These are phyloP conservation scores for Endothia cerciana DNA, from an alignment of 2,329 filamentous ascomycete species.

Conservation along the genomic window DNA sequence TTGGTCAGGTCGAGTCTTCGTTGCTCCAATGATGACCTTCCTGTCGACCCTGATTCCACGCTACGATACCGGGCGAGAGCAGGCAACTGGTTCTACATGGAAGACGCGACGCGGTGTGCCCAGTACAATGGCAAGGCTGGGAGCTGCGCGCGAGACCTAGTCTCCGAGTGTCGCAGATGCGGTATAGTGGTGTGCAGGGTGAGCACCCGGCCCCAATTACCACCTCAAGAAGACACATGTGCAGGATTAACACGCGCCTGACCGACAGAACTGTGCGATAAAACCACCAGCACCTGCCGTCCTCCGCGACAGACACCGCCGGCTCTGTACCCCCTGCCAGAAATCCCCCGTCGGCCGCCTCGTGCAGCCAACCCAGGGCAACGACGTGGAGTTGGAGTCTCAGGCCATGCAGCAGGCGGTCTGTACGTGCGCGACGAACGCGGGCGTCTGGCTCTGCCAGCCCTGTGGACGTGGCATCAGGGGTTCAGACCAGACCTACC, in stretches of 20 bases:
- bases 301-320: conserved; percentile 76
- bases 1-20: conserved; percentile 77
- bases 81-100: conserved; percentile 63
- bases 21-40: conserved; percentile 72
- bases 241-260: conserved; percentile 7
- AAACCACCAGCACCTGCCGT: conserved; percentile 74
- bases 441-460: conserved; percentile 80
- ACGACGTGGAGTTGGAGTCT: conserved; percentile 53
- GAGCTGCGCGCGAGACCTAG: conserved; percentile 84
- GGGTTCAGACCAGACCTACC: conserved; percentile 61
- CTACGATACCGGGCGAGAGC: conserved; percentile 62
- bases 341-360: conserved; percentile 69
- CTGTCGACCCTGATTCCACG: conserved; percentile 58
- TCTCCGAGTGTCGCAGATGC: conserved; percentile 80
- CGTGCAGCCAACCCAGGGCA: conserved; percentile 47
- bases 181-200: conserved; percentile 80
- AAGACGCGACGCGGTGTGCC: conserved; percentile 51
- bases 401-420: conserved; percentile 60
- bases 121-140: conserved; percentile 69
- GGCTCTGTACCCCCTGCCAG: conserved; percentile 77
- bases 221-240: background rate
- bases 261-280: conserved; percentile 80
- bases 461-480: conserved; percentile 77
- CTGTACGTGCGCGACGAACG: conserved; percentile 55
- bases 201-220: conserved; percentile 38